phyloP scores from a whole-genome alignment of 2,329 filamentous ascomycete species.

The Penicillium psychrosexuale region DNA sequence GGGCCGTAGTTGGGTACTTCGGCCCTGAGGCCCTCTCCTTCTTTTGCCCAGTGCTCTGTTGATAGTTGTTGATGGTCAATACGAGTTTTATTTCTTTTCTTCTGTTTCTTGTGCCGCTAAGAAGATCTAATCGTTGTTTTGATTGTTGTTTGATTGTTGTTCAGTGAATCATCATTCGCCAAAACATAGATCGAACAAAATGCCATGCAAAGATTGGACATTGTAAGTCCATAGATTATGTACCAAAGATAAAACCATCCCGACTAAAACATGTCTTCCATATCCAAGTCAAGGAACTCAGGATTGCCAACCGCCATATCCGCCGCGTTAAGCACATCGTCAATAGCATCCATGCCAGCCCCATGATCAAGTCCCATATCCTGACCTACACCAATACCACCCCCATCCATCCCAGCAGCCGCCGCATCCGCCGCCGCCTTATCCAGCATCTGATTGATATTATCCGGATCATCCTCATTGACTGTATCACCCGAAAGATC shows the following conservation, averaged over 20 bases:
- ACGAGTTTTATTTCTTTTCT: no score
- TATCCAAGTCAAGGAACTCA: slow-evolving; percentile 45
- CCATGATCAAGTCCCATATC: slow-evolving; percentile 28
- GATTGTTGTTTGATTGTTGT: no score
- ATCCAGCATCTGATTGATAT: slow-evolving; percentile 41
- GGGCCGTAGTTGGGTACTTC: no score
- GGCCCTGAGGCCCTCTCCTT: no score
- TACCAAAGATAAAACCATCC: neutral
- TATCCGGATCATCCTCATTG: slow-evolving; percentile 29
- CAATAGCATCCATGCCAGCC: slow-evolving; percentile 39
- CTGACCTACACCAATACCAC: slow-evolving; percentile 19
- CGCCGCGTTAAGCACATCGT: slow-evolving; percentile 44
- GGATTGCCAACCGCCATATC: slow-evolving; percentile 45
- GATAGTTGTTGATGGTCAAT: no score
- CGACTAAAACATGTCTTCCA: slow-evolving; percentile 44
- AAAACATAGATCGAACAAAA: neutral
- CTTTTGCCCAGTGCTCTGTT: no score
- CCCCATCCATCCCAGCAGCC: slow-evolving; percentile 31
- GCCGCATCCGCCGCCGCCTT: slow-evolving; percentile 38
- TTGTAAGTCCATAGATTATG: neutral
- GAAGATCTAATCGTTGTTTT: no score
- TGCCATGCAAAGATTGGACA: neutral
- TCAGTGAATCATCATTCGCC: neutral
- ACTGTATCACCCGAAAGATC: slow-evolving; percentile 14
- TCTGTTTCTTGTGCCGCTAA: no score